Conservation (phyloP, 2,329 filamentous ascomycete species). For the Stagonosporopsis chrysanthemi region DNA sequence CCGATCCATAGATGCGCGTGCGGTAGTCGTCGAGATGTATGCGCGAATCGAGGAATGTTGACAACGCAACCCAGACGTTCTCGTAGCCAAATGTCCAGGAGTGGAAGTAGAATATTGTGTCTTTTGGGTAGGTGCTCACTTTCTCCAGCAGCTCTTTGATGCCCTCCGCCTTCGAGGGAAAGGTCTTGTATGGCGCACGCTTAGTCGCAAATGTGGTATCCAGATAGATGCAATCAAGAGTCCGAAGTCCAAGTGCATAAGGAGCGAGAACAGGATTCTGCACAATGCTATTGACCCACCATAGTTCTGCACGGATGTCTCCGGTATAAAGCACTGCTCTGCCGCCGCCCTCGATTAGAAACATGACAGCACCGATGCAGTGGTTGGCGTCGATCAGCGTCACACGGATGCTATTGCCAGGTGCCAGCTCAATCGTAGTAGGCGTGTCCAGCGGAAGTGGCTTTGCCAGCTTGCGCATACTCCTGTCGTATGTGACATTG, state of each 20-base stretch:
- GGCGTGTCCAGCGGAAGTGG: constrained; percentile 83
- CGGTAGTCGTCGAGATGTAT: constrained; percentile 88
- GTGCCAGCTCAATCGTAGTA: constrained; percentile 75
- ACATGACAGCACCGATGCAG: constrained; percentile 90
- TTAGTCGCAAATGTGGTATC: constrained; percentile 80
- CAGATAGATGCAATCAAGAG: constrained; percentile 82
- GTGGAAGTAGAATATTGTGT: constrained; percentile 83
- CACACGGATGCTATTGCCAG: constrained; percentile 73
- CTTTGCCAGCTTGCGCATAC: constrained; percentile 76
- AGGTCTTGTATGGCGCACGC: constrained; percentile 57
- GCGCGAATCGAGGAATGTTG: constrained; percentile 71
- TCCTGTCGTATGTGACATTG: constrained; percentile 74
- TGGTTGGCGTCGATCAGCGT: constrained; percentile 93
- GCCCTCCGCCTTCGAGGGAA: constrained; percentile 75
- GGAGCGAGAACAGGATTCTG: constrained; percentile 77
- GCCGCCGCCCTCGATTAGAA: constrained; percentile 77
- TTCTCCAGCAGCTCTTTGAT: constrained; percentile 75
- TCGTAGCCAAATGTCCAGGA: constrained; percentile 95
- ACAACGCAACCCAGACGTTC: constrained; percentile 86
- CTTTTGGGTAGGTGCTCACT: constrained; percentile 70
- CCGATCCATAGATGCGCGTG: constrained; percentile 72
- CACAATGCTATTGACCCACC: constrained; percentile 79
- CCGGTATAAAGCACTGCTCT: constrained; percentile 87
- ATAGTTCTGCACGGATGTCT: constrained; percentile 83
- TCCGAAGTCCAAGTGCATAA: constrained; percentile 62